These are phyloP conservation scores for Prosopis cineraria DNA, from an alignment of 306 rosid species.

Conservation along the genomic window DNA sequence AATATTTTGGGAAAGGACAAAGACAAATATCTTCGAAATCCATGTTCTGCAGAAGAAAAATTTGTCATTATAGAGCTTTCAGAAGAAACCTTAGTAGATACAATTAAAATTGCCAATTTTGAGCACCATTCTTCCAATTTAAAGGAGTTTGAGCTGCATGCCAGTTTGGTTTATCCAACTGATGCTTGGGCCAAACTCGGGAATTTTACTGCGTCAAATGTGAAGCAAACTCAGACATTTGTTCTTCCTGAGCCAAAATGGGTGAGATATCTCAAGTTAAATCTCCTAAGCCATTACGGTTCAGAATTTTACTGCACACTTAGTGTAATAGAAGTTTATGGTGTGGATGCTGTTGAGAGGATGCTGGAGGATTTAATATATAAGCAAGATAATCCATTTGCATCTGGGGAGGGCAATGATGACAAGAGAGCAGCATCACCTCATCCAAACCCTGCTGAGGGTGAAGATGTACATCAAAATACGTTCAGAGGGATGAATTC, in stretches of 20 bases:
- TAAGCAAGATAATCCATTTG: slow-evolving; percentile 48
- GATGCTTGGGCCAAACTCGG: slow-evolving; percentile 84
- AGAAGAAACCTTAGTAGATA: slow-evolving; percentile 91
- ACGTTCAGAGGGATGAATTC: slow-evolving; percentile 41
- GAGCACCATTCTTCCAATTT: slow-evolving; percentile 95
- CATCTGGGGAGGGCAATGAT: slow-evolving; percentile 52
- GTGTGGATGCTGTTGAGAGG: slow-evolving; percentile 96
- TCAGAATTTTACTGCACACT: slow-evolving; percentile 96
- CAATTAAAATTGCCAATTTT: slow-evolving; percentile 83
- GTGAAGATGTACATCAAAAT: slow-evolving; percentile 41
- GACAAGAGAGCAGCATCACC: slow-evolving; percentile 51
- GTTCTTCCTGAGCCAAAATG: slow-evolving; percentile 86
- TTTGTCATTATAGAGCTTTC: slow-evolving; percentile 86
- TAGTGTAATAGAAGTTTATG: slow-evolving; percentile 74
- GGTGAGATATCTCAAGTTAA: slow-evolving; percentile 94
- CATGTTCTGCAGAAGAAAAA: slow-evolving; percentile 89
- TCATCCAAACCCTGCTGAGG: slow-evolving; percentile 49
- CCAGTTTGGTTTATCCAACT: slow-evolving; percentile 86
- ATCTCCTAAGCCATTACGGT: slow-evolving; percentile 81
- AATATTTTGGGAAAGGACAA: slow-evolving; percentile 79
- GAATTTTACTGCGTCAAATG: slow-evolving; percentile 81
- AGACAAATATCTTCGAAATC: slow-evolving; percentile 93
- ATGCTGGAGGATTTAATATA: slow-evolving; percentile 92
- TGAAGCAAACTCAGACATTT: slow-evolving; percentile 73
- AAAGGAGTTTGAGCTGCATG: slow-evolving; percentile 77